A percentile compares a stretch with the other conserved stretches of the same genome.
Conservation (phyloP, 2,329 filamentous ascomycete genomes). For the Gaeumannomyces tritici region DNA sequence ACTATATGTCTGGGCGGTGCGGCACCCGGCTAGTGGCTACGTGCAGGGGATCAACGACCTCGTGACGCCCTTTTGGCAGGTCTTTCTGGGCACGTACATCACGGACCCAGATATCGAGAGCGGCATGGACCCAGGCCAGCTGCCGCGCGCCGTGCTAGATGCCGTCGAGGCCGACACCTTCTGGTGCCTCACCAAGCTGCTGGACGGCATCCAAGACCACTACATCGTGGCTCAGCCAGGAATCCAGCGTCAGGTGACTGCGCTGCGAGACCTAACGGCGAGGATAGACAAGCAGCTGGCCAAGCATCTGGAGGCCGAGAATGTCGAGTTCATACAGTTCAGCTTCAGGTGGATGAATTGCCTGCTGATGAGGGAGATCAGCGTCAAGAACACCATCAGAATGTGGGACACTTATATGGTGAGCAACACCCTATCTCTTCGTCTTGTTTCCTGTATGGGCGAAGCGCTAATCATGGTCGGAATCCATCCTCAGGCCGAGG, state of each 20-base stretch:
- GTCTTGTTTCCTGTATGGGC: too few species aligned
- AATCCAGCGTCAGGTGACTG: constrained; percentile 87
- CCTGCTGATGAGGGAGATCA: constrained; percentile 93
- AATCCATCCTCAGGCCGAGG: constrained; percentile 62
- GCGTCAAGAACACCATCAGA: constrained; percentile 88
- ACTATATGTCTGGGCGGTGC: constrained; percentile 93
- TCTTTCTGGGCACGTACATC: constrained; percentile 90
- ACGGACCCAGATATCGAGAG: constrained; percentile 86
- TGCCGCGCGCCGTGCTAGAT: constrained; percentile 83
- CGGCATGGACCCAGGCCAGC: constrained; percentile 92
- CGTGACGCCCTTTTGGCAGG: constrained; percentile 96
- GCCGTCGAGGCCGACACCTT: constrained; percentile 97
- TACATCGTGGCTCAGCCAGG: constrained; percentile 97
- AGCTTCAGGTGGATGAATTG: constrained; percentile 99
- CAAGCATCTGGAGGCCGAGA: constrained; percentile 80
- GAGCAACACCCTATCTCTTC: constrained; percentile 23
- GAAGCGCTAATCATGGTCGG: not conserved
- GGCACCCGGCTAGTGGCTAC: constrained; percentile 94
- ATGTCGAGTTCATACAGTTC: constrained; percentile 98
- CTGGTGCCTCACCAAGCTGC: constrained; percentile 93
- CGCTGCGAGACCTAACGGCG: constrained; percentile 79
- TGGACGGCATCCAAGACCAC: constrained; percentile 99
- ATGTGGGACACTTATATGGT: constrained; percentile 99
- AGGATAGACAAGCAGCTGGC: constrained; percentile 78
- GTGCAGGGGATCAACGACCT: constrained; percentile 98